Conservation (phyloP, 192 early-diverging fungal genomes). For the Podila verticillata region DNA sequence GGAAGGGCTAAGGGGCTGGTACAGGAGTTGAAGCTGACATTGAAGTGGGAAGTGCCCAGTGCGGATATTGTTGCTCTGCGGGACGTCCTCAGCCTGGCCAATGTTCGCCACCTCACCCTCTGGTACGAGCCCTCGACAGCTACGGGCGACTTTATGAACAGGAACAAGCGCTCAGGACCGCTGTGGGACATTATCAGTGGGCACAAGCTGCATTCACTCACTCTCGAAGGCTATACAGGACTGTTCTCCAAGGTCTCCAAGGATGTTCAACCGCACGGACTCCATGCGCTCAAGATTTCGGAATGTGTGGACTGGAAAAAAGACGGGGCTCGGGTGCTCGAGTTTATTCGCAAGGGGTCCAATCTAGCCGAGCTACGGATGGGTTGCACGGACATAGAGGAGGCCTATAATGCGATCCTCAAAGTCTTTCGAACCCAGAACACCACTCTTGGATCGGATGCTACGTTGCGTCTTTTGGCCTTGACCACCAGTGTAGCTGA, state of each 20-base stretch:
- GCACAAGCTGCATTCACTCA: conserved; percentile 15
- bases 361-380: conserved; percentile 8
- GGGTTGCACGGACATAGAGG: conserved; percentile 1
- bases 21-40: neutral
- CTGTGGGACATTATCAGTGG: conserved; percentile 18
- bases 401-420: conserved; percentile 3
- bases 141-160: conserved; percentile 3
- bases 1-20: neutral
- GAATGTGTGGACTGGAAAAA: conserved; percentile 27
- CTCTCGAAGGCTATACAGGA: conserved; percentile 8
- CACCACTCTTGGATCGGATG: neutral
- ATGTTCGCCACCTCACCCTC: neutral
- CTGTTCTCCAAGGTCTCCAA: conserved; percentile 9
- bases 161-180: conserved; percentile 17
- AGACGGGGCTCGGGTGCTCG: conserved; percentile 9
- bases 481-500: neutral
- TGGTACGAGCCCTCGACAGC: neutral
- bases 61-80: neutral
- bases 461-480: neutral
- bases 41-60: neutral
- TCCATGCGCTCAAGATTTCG: conserved; percentile 2
- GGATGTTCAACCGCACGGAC: neutral
- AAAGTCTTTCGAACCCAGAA: neutral
- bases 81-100: neutral
- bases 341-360: conserved; percentile 11